Base-by-base conservation (phyloP, 768 basidiomycete genomes). In the Lactarius indigo region DNA sequence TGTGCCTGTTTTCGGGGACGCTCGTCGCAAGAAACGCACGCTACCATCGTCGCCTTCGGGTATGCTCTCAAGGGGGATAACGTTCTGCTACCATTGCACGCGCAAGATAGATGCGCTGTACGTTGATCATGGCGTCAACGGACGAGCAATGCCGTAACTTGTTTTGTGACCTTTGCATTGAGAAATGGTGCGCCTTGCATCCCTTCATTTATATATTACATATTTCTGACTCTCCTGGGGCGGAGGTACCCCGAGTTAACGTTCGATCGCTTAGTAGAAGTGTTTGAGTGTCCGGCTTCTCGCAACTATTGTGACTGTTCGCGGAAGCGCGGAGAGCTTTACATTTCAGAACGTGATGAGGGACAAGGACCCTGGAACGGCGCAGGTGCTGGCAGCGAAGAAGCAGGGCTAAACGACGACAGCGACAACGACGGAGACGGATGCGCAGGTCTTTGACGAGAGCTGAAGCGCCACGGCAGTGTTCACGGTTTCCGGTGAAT, bases 251-350 rank as follows among this genome's bases (percentile, higher is more conserved):
- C 79, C 1, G 75, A 78, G n/a, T 63, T 80, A 64, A 73, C 72
- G 31, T 81, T 82, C 64, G 74, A 79, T 37, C 55, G 71, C 39
- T 71, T 58, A 23, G 68, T 67, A 23, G 44, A 57, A 2, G 33
- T 50, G 6, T 81, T 80, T 60, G 63, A 69, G 26, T 87, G 86
- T 69, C 85, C 85, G 0, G 68, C 31, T 17, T 87, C 85, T 70
- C 70, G 72, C 3, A 70, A 75, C 13, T 79, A 68, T n/a, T n/a
- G 85, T 73, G 83, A 81, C 60, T 87, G 85, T 70, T 80, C n/a
- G 20, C 68, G 72, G 37, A 78, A 69, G 64, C 78, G 85, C 6
- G 83, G 84, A 9, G 85, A 83, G 61, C 68, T 72, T 13, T 85
- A 83, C 64, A 64, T 84, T 9, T 74, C 78, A 8, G 73, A 74